Base-by-base conservation (phyloP, 2,329 filamentous ascomycete species). In the Fusarium brevicatenulatum region DNA sequence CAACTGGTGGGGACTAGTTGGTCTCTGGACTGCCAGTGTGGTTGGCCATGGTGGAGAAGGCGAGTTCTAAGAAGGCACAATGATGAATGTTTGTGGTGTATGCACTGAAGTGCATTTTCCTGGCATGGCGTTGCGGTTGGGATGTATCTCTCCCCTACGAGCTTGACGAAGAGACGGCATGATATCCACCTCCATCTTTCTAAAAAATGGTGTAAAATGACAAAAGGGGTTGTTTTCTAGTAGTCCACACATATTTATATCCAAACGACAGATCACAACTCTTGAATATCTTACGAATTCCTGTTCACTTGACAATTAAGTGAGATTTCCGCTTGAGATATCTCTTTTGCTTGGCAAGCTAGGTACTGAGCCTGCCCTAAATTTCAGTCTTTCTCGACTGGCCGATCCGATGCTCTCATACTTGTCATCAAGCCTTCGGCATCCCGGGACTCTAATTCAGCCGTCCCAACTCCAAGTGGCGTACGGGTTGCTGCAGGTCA, bases 1-100 rank as follows among this genome's bases (percentile, higher is more conserved):
- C 42, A 93, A 91, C 66, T 93, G 92, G 85, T 94, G 92, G 91
- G 92, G 92, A 0, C 81, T 94, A 11, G 89, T 93, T 16, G 92
- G 92, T 13, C 86, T 94, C 15, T 94, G 92, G 92, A 89, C 90
- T 12, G 91, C 91, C 30, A 88, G 89, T 40, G 86, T 92, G 30
- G 82, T 93, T 50, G 89, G 89, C 15, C 87, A 85, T 46, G 89
- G 88, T 30, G 89, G 89, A 37, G 89, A 90, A 68, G 89, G 88
- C 61, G 87, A 90, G 78, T 90, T 90, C 66, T 90, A 79, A 81
- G 66, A 57, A 44, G 36, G 32, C 28, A 61, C 36, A 72, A 70
- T 57, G 53, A 68, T 44, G 68, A 66, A 70, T 53, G 52, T 72
- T 66, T 67, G 61, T 69, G 71, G 52, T 65, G 59, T 61, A 69